These are phyloP conservation scores for Tulasnella sp. DNA, from an alignment of 768 basidiomycete species.

Conservation along the genomic window DNA sequence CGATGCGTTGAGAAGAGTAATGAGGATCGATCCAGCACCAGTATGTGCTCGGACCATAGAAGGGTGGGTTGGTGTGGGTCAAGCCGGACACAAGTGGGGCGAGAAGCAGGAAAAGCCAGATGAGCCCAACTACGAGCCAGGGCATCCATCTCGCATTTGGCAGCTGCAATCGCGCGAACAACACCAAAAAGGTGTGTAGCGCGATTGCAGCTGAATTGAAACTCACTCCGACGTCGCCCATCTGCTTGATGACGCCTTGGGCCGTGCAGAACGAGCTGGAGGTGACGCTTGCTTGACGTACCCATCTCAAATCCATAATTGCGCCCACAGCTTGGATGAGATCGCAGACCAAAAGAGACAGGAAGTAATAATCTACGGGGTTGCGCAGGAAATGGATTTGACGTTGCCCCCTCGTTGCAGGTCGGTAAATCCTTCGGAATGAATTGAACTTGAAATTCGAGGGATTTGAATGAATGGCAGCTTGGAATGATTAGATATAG, in stretches of 20 bases:
- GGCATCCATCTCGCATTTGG: conserved; percentile 25
- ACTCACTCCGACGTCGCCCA: conserved; percentile 33
- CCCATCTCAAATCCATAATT: conserved; percentile 6
- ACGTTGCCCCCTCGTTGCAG: too few species aligned
- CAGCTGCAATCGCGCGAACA: conserved; percentile 27
- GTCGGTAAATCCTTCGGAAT: not conserved
- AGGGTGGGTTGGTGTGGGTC: not conserved
- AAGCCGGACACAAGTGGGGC: not conserved
- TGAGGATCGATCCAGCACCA: conserved; percentile 38
- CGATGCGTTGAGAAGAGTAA: conserved; percentile 30
- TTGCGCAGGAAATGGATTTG: too few species aligned
- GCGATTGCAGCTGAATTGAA: conserved; percentile 29
- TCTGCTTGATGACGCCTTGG: conserved; percentile 29
- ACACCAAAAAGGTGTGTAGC: conserved; percentile 30
- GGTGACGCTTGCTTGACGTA: not conserved
- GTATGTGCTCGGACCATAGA: not conserved
- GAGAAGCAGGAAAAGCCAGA: conserved; percentile 33
- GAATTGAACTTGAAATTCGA: not conserved
- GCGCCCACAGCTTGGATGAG: not conserved
- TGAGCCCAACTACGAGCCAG: conserved; percentile 24
- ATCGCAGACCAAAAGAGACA: conserved; percentile 7
- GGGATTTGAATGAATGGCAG: not conserved
- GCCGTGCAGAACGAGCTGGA: too few species aligned
- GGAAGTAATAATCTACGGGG: not conserved
- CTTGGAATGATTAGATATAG: not conserved